Percentiles rank a stretch among this genome's conserved stretches.
Conservation (phyloP, 805 yeast species). For the Yueomyces sp. region DNA sequence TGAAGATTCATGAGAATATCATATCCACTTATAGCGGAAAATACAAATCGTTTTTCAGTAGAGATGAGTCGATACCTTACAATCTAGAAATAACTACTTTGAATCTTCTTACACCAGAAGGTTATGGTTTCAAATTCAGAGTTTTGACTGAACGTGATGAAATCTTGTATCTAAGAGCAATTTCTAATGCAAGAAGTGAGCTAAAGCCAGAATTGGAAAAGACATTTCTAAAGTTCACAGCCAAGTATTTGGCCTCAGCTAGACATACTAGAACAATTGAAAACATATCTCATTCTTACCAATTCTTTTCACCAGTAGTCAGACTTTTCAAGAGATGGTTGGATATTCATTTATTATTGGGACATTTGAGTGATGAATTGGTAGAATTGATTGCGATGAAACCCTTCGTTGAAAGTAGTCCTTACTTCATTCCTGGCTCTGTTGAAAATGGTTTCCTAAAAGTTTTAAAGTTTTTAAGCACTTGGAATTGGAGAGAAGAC, state of each 20-base stretch:
- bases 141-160: conserved; percentile 80
- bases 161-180: conserved; percentile 55
- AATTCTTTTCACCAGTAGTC: conserved; percentile 64
- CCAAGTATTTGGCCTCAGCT: conserved; percentile 50
- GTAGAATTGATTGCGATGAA: conserved; percentile 72
- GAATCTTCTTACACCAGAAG: conserved; percentile 72
- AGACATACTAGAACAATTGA: conserved; percentile 75
- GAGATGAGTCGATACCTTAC: conserved; percentile 57
- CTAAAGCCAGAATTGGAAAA: conserved; percentile 45
- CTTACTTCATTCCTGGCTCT: conserved; percentile 71
- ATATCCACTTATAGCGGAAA: conserved; percentile 34
- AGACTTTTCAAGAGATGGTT: conserved; percentile 85
- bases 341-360: conserved; percentile 60
- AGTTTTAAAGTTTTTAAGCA: conserved; percentile 51
- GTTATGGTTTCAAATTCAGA: conserved; percentile 71
- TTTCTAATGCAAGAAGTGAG: conserved; percentile 49
- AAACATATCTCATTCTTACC: conserved; percentile 56
- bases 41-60: conserved; percentile 47
- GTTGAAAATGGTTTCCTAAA: conserved; percentile 73
- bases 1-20: conserved; percentile 46
- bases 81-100: conserved; percentile 44
- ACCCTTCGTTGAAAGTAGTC: conserved; percentile 77
- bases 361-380: conserved; percentile 65
- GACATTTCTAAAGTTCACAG: conserved; percentile 48
- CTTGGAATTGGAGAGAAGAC: conserved; percentile 92